Base-by-base conservation (phyloP, 805 yeast species). In the Barnettozyma populi region DNA sequence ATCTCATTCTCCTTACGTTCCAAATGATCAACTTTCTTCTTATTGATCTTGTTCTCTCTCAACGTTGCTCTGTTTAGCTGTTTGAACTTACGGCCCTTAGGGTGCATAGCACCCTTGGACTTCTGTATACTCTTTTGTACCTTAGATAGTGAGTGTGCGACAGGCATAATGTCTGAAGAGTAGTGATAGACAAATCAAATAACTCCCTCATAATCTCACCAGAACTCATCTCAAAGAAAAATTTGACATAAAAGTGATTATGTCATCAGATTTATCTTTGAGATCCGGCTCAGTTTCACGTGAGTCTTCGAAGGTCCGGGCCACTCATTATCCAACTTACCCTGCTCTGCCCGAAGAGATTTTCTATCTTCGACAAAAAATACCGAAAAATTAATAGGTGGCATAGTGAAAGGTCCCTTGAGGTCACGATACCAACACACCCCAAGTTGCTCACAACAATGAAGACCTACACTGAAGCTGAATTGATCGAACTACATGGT, bases 41-140 rank as follows among this genome's bases (percentile, higher is more conserved):
- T 72, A 34, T 73, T 76, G 44, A 92, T 67, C 63, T 86, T 87
- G 43, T 73, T 74, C 53, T 90, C 95, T 65, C 99, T 78, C 40
- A 89, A 68, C 2, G 95, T 80, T n/a, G 97, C 97, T 53, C 94
- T 73, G 47, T 83, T 83, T 44, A 92, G 69, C 62, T 85, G 88
- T 65, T 84, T 84, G 65, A 89, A 85, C 65, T 90, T 92, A 46
- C 97, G 77, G 9, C 97, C 96, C 60, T 83, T 84, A 20, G 95
- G 94, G 63, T 92, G 98, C 55, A 86, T 69, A 35, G 77, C 71
- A 39, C 76, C 79, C 36, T 76, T 78, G 50, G 78, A 70, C 57
- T 75, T 75, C 48, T 77, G 69, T 47, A 82, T 67, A 54, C 75
- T 72, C 66, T 83, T 83, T 54, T 77, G 73, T 32, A 87, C 84